These are phyloP conservation scores for Platanus orientalis DNA, from an alignment of 164 flowering plant species.

Conservation along the genomic window DNA sequence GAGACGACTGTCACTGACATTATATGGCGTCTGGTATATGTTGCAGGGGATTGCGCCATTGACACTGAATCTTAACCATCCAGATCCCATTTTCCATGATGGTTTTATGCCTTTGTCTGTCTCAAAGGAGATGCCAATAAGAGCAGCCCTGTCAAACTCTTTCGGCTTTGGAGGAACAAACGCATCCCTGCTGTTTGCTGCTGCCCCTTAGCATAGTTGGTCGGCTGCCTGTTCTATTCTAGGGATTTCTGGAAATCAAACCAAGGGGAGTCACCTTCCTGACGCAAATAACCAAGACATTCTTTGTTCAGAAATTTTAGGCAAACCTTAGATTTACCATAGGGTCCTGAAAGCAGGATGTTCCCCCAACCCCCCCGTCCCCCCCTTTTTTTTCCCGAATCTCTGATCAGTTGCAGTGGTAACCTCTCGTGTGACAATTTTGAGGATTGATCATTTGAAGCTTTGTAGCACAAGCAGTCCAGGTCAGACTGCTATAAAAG, in stretches of 20 bases:
- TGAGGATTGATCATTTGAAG: neutral
- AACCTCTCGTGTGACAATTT: too few relatives aligned
- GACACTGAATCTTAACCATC: conserved; percentile 67
- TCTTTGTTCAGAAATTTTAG: neutral
- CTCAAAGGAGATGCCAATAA: conserved; percentile 64
- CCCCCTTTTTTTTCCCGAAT: neutral
- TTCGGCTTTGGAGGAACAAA: conserved; percentile 99
- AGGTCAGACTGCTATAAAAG: too few relatives aligned
- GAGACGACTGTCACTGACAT: neutral
- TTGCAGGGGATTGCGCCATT: conserved; percentile 86
- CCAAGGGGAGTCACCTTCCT: neutral
- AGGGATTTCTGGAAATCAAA: neutral
- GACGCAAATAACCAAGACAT: neutral
- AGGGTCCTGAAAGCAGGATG: neutral
- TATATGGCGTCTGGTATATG: neutral
- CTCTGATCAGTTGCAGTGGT: neutral
- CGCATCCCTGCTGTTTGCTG: conserved; percentile 72
- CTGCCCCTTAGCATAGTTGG: conserved; percentile 16
- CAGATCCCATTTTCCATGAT: conserved; percentile 69
- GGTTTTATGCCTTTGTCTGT: conserved; percentile 67
- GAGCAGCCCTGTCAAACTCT: conserved; percentile 83
- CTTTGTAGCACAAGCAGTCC: too few relatives aligned
- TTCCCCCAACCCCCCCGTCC: neutral
- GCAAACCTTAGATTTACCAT: neutral
- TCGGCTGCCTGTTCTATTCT: neutral